These are phyloP conservation scores for Brassica hybrid DNA, from an alignment of 441 rosid species.

Conservation along the genomic window DNA sequence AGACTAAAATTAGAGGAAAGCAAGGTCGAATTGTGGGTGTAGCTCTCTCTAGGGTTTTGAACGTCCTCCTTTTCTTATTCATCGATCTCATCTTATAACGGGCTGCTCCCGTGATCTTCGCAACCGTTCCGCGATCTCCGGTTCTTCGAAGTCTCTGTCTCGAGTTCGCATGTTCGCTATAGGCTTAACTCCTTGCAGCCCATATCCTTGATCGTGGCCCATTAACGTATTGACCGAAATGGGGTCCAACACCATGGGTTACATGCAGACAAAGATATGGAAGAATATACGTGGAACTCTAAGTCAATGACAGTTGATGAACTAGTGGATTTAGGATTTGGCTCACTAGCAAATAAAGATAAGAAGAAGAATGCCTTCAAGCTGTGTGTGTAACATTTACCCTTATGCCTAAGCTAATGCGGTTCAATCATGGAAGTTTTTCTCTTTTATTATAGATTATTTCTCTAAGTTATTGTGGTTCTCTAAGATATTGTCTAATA, in stretches of 20 bases:
- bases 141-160: too few relatives aligned
- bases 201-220: too few relatives aligned
- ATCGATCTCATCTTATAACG: too few relatives aligned
- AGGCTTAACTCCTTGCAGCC: too few relatives aligned
- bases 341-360: conserved; percentile 47
- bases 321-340: conserved; percentile 71
- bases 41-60: too few relatives aligned
- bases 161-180: too few relatives aligned
- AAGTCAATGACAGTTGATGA: conserved; percentile 66
- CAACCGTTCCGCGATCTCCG: too few relatives aligned
- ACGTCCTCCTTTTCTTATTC: too few relatives aligned
- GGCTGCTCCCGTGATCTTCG: too few relatives aligned
- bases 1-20: too few relatives aligned
- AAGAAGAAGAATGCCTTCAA: conserved; percentile 64
- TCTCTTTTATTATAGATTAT: conserved; percentile 10
- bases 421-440: conserved; percentile 1
- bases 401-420: background rate
- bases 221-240: too few relatives aligned
- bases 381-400: conserved; percentile 57
- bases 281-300: conserved; percentile 85
- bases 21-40: too few relatives aligned
- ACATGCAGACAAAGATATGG: conserved; percentile 71
- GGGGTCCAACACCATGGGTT: background rate
- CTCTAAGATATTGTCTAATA: conserved; percentile 21
- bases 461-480: conserved; percentile 17